These are phyloP conservation scores for Eleusine coracana DNA, from an alignment of 176 grass and related monocot species.

Conservation along the genomic window DNA sequence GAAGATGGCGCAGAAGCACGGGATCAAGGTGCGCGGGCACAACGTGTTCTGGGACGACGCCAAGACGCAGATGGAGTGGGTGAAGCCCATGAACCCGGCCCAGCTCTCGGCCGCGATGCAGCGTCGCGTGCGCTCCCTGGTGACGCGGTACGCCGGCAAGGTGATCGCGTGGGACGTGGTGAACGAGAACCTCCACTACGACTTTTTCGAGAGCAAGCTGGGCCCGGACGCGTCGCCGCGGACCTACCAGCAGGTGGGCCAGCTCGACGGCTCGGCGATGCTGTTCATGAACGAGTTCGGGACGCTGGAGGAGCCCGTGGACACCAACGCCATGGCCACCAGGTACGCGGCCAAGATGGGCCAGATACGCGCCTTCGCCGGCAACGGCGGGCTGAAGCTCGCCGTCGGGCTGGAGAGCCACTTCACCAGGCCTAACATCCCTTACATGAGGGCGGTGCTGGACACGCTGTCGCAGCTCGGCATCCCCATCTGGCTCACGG, in stretches of 20 bases:
- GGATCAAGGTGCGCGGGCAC: slow-evolving; percentile 60
- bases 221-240: slow-evolving; percentile 44
- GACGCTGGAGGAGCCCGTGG: slow-evolving; percentile 53
- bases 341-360: slow-evolving; percentile 60
- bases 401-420: slow-evolving; percentile 71
- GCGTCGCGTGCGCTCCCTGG: slow-evolving; percentile 43
- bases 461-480: slow-evolving; percentile 57
- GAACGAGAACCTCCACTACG: slow-evolving; percentile 76
- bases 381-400: slow-evolving; percentile 34
- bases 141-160: slow-evolving; percentile 56
- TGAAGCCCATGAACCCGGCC: background rate
- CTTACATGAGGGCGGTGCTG: slow-evolving; percentile 58
- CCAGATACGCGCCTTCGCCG: slow-evolving; percentile 40
- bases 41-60: slow-evolving; percentile 87
- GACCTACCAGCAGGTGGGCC: slow-evolving; percentile 48
- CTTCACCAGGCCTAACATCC: slow-evolving; percentile 62
- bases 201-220: slow-evolving; percentile 59
- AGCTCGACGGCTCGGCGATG: slow-evolving; percentile 37
- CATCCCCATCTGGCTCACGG: slow-evolving; percentile 80
- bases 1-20: slow-evolving; percentile 39
- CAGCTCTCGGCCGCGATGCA: slow-evolving; percentile 42
- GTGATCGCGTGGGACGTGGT: slow-evolving; percentile 79
- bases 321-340: slow-evolving; percentile 13
- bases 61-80: slow-evolving; percentile 38
- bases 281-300: slow-evolving; percentile 84